A percentile compares a stretch with the other conserved stretches of the same genome.
Evolutionary conservation across 805 yeast genomes (phyloP).

Genomic region (Blastobotrys attinorum): DNA sequence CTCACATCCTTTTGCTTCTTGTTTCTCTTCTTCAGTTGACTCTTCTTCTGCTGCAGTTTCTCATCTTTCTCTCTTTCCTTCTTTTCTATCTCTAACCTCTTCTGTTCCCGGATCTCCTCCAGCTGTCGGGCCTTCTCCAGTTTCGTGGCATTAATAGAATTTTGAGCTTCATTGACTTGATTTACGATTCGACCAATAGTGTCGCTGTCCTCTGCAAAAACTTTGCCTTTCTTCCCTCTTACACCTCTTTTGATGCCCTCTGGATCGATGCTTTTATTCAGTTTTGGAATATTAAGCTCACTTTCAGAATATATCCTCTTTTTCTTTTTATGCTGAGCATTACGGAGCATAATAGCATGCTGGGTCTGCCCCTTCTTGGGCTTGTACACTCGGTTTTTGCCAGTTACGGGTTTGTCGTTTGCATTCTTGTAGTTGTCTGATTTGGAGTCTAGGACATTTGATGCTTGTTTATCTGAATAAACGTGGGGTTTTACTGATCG

Average conservation of each 20-base stretch:
- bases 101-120: slow-evolving; percentile 82
- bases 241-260: slow-evolving; percentile 58
- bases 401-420: slow-evolving; percentile 4
- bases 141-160: slow-evolving; percentile 74
- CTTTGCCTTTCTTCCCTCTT: slow-evolving; percentile 64
- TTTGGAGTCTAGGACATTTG: slow-evolving; percentile 15
- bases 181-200: slow-evolving; percentile 69
- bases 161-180: slow-evolving; percentile 75
- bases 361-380: slow-evolving; percentile 5
- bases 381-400: slow-evolving; percentile 13
- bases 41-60: slow-evolving; percentile 68
- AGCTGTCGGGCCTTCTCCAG: slow-evolving; percentile 82
- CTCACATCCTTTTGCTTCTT: slow-evolving; percentile 7
- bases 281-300: slow-evolving; percentile 68
- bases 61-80: slow-evolving; percentile 64
- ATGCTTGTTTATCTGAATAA: slow-evolving; percentile 18
- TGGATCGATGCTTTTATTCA: slow-evolving; percentile 79
- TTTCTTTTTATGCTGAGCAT: slow-evolving; percentile 20
- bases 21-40: slow-evolving; percentile 61
- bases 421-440: slow-evolving; percentile 10
- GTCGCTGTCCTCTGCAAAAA: slow-evolving; percentile 43
- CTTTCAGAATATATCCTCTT: slow-evolving; percentile 52
- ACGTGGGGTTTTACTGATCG: slow-evolving; percentile 32
- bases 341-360: slow-evolving; percentile 1
- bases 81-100: slow-evolving; percentile 78